These are phyloP conservation scores for Pseudopithomyces maydicus DNA, from an alignment of 2,329 filamentous ascomycete genomes.

Conservation along the genomic window DNA sequence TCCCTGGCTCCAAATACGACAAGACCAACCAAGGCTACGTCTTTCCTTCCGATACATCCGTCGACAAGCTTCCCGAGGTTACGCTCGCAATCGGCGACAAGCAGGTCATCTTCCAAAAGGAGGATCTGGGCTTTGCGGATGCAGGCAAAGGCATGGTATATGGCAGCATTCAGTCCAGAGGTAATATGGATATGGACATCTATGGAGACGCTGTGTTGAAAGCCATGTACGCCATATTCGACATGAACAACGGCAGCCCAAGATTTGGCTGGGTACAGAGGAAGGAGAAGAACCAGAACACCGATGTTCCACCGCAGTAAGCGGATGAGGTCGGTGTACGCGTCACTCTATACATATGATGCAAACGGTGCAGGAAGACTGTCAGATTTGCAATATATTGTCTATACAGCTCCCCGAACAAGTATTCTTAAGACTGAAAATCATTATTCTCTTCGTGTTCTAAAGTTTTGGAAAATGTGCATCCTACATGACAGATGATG, in stretches of 20 bases:
- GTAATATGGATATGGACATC: slow-evolving; percentile 28
- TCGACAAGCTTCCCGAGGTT: slow-evolving; percentile 18
- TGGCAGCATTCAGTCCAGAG: slow-evolving; percentile 27
- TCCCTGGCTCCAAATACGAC: slow-evolving; percentile 58
- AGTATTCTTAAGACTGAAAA: no score
- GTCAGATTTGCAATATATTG: no score
- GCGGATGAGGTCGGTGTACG: not conserved
- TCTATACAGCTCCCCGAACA: no score
- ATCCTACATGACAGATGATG: no score
- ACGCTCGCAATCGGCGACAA: slow-evolving; percentile 27
- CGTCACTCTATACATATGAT: no score
- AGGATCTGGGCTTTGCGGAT: slow-evolving; percentile 31
- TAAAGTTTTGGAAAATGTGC: no score
- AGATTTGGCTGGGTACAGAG: slow-evolving; percentile 28
- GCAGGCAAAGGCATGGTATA: slow-evolving; percentile 26
- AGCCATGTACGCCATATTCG: slow-evolving; percentile 31
- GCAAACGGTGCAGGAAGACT: no score
- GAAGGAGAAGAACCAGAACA: slow-evolving; percentile 26
- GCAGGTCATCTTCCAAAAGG: slow-evolving; percentile 26
- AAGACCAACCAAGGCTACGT: slow-evolving; percentile 57
- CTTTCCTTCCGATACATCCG: slow-evolving; percentile 50
- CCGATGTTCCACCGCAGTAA: slow-evolving; percentile 14
- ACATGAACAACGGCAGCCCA: slow-evolving; percentile 24
- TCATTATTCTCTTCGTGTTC: no score
- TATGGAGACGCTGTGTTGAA: slow-evolving; percentile 28